Base-by-base conservation (phyloP, 495 filamentous ascomycete species). In the Emericellopsis terricola region DNA sequence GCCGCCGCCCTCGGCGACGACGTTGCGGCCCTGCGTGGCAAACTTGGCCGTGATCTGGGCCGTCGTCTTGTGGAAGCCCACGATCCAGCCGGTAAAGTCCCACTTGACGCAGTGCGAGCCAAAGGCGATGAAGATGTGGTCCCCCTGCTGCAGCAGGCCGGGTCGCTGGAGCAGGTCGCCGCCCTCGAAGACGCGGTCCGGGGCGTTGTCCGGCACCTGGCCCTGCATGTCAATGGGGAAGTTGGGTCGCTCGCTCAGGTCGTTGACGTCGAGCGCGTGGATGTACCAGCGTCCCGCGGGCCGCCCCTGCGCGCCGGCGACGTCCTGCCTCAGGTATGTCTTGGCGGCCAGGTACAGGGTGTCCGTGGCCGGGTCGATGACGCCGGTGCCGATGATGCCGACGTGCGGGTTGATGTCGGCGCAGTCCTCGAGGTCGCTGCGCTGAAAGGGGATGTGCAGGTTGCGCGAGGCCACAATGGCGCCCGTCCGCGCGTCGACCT, bases 61-160 rank as follows among this genome's bases (percentile, higher is more conserved):
- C 24, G 49, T 53, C 0, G 46, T 57, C 29, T 58, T 60, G 38
- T 63, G 44, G 48, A 54, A 64, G 9, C 62, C 57, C 13, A 62
- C 53, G 15, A 65, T 42, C 44, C 53, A 61, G 17, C 60, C 60
- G 2, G 60, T 65, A 28, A 58, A 62, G 35, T 65, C 63, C 42
- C 49, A 65, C 32, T 60, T 51, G 26, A 60, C 56, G 24, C 60
- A 65, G 39, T 65, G 60, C 17, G 51, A 56, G 3, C 53, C 60
- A 34, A 62, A 65, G 3, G 56, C 60, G 8, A 55, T 56, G 33
- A 59, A 58, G 6, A 65, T 42, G 28, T 38, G 53, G 31, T 62
- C 42, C 8, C 55, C 55, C 2, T 58, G 42, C 19, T 53, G 47
- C n/a, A 59, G 33, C n/a, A 62, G 41, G 11, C 48, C 58, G 1